phyloP scores from a whole-genome alignment of 2,329 filamentous ascomycete genomes.

The Colletotrichum melonis region DNA sequence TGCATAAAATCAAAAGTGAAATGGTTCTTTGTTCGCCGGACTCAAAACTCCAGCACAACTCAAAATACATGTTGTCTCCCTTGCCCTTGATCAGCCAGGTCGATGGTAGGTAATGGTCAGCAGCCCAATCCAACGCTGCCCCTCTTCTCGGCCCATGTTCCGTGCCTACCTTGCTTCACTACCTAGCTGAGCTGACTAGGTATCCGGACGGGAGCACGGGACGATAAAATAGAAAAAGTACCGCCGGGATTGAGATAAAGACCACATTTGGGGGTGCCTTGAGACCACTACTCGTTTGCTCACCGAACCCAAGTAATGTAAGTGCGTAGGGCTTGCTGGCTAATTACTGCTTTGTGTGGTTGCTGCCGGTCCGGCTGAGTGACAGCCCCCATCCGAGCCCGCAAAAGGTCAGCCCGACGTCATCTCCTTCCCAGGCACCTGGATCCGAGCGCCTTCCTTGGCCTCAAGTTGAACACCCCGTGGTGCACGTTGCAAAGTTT shows the following conservation, averaged over 20 bases:
- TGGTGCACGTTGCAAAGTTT: not conserved
- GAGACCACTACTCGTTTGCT: not conserved
- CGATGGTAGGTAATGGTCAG: not conserved
- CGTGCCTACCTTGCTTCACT: not conserved
- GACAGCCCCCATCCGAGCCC: not conserved
- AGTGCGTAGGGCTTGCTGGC: constrained; percentile 15
- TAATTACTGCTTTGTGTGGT: too few species aligned
- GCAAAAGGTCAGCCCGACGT: not conserved
- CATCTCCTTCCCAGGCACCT: not conserved
- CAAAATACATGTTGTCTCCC: not conserved
- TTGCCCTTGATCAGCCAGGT: too few species aligned
- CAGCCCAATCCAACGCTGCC: not conserved
- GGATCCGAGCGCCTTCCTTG: not conserved
- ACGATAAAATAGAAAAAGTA: not conserved
- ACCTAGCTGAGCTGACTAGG: too few species aligned
- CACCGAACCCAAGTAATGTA: constrained; percentile 6
- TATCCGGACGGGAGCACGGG: too few species aligned
- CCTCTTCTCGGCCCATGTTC: not conserved
- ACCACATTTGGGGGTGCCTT: not conserved
- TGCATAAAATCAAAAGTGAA: not conserved
- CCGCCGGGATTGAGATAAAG: not conserved
- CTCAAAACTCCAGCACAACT: not conserved
- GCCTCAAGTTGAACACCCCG: not conserved
- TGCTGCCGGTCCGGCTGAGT: not conserved
- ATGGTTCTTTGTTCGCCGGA: not conserved